Evolutionary conservation across 2,329 filamentous ascomycete genomes (phyloP).

Genomic region (Botryotinia narcissicola): DNA sequence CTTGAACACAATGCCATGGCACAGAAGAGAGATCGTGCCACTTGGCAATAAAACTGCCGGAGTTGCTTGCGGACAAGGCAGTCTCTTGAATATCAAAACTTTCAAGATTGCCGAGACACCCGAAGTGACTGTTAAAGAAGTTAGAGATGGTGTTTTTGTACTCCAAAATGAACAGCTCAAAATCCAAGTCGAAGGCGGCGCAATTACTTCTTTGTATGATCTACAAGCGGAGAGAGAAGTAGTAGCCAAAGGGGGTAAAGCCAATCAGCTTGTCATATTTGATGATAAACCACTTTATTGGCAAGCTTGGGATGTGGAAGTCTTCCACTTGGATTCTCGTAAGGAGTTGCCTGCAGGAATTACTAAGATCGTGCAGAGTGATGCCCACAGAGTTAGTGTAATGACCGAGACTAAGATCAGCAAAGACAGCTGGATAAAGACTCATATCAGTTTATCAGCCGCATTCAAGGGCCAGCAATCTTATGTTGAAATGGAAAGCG

Average conservation of each 20-base stretch:
- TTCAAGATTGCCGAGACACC: slow-evolving; percentile 49
- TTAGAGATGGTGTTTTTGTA: slow-evolving; percentile 64
- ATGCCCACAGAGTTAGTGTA: slow-evolving; percentile 75
- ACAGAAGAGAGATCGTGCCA: slow-evolving; percentile 69
- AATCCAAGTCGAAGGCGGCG: slow-evolving; percentile 70
- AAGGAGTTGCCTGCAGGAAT: slow-evolving; percentile 68
- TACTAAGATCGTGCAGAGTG: slow-evolving; percentile 69
- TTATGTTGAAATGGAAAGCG: slow-evolving; percentile 73
- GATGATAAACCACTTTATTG: slow-evolving; percentile 97
- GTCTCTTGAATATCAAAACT: slow-evolving; percentile 49
- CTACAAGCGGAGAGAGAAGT: slow-evolving; percentile 70
- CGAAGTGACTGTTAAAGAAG: slow-evolving; percentile 52
- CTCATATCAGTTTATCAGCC: slow-evolving; percentile 76
- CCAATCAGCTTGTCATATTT: slow-evolving; percentile 89
- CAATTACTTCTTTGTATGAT: slow-evolving; percentile 83
- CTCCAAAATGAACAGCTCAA: slow-evolving; percentile 75
- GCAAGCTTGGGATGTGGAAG: slow-evolving; percentile 98
- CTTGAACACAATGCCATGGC: slow-evolving; percentile 87
- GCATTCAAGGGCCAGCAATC: slow-evolving; percentile 63
- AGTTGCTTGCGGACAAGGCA: slow-evolving; percentile 56
- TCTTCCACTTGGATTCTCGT: slow-evolving; percentile 87
- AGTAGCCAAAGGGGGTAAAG: slow-evolving; percentile 69
- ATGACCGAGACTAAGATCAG: slow-evolving; percentile 85
- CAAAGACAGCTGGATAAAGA: slow-evolving; percentile 79
- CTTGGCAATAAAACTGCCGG: slow-evolving; percentile 53